phyloP scores from a whole-genome alignment of 257 asterid genomes.

The Verbena officinalis region DNA sequence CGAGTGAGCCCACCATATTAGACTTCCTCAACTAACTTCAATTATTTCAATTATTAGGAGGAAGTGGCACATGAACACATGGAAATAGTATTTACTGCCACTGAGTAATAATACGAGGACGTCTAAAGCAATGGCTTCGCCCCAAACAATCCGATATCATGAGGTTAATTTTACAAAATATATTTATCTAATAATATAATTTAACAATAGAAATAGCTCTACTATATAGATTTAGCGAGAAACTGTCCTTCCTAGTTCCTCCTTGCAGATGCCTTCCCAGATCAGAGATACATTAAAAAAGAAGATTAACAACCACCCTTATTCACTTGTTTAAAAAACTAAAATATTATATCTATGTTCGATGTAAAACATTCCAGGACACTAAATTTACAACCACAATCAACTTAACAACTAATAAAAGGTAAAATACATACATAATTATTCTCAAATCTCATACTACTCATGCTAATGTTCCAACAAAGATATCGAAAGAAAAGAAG shows the following conservation, averaged over 20 bases:
- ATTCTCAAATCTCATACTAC: neutral
- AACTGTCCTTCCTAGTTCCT: too few relatives aligned
- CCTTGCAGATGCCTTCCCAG: too few relatives aligned
- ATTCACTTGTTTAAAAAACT: too few relatives aligned
- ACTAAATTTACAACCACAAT: neutral
- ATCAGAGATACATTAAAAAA: too few relatives aligned
- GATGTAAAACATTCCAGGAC: too few relatives aligned
- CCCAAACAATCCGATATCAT: neutral
- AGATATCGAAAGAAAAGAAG: neutral
- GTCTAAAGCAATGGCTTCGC: neutral
- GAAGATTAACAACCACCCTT: too few relatives aligned
- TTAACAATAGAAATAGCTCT: too few relatives aligned
- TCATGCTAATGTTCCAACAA: neutral
- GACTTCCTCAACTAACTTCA: constrained; percentile 7
- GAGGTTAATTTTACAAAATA: neutral
- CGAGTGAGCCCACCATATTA: neutral
- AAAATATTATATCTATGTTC: too few relatives aligned
- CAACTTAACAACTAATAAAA: neutral
- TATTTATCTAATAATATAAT: neutral
- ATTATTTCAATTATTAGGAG: constrained; percentile 31
- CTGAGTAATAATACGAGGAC: neutral
- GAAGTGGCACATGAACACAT: neutral
- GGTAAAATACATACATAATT: neutral
- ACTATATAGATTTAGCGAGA: too few relatives aligned
- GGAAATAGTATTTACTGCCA: neutral